Conservation (phyloP, 257 asterid species). For the Gentiana macrophylla region DNA sequence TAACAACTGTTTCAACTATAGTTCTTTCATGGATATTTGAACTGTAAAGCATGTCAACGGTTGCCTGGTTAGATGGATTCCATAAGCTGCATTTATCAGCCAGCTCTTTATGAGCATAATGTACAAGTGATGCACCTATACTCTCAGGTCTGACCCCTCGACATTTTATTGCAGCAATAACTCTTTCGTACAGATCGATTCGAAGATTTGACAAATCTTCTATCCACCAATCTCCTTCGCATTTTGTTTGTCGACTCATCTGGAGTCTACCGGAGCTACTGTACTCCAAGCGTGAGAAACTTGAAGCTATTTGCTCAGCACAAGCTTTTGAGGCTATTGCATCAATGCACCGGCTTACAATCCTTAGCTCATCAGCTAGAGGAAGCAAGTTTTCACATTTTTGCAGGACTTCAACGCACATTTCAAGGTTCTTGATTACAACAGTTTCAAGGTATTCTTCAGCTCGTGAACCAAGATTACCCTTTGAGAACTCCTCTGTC, state of each 20-base stretch:
- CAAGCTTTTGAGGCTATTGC: slow-evolving; percentile 90
- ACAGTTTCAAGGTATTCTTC: slow-evolving; percentile 66
- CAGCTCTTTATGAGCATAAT: slow-evolving; percentile 68
- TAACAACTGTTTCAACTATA: slow-evolving; percentile 70
- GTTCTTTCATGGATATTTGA: slow-evolving; percentile 45
- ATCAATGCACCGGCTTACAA: slow-evolving; percentile 65
- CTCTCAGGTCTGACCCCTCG: slow-evolving; percentile 95
- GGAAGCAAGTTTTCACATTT: slow-evolving; percentile 81
- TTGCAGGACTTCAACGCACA: slow-evolving; percentile 79
- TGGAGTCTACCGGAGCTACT: slow-evolving; percentile 92
- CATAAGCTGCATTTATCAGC: slow-evolving; percentile 56
- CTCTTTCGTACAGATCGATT: slow-evolving; percentile 59
- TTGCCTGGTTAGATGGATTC: slow-evolving; percentile 45
- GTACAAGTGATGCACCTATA: slow-evolving; percentile 80
- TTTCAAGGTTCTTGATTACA: slow-evolving; percentile 67
- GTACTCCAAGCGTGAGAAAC: slow-evolving; percentile 87
- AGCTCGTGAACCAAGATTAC: slow-evolving; percentile 67
- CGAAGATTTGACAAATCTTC: slow-evolving; percentile 79
- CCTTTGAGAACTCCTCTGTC: slow-evolving; percentile 76
- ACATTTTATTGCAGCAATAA: slow-evolving; percentile 75
- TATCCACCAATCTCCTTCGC: slow-evolving; percentile 93
- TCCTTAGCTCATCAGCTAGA: slow-evolving; percentile 70
- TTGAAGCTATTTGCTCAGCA: slow-evolving; percentile 93
- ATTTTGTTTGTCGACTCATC: slow-evolving; percentile 62
- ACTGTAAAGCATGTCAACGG: slow-evolving; percentile 27